phyloP scores from a whole-genome alignment of 805 yeast genomes.

The Zygotorulaspora florentina region DNA sequence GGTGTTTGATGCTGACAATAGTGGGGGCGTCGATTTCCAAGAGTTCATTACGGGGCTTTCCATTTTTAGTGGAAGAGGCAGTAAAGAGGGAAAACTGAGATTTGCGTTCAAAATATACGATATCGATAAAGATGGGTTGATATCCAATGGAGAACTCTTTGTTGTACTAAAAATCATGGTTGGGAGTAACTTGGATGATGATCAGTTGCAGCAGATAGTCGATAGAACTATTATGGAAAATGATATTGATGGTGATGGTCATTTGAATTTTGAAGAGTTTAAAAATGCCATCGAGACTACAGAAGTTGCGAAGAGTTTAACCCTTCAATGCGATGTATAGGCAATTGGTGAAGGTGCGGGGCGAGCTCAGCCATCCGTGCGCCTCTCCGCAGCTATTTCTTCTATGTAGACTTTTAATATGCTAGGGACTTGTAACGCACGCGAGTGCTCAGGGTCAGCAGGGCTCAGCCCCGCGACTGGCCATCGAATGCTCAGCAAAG shows the following conservation, averaged over 20 bases:
- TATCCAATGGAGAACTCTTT: constrained; percentile 92
- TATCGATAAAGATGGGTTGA: constrained; percentile 90
- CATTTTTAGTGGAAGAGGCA: constrained; percentile 81
- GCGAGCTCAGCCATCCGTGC: too few relatives aligned
- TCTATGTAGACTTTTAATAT: not conserved
- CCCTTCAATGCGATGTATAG: constrained; percentile 42
- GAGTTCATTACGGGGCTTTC: constrained; percentile 87
- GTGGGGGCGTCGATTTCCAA: constrained; percentile 91
- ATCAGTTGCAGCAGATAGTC: constrained; percentile 92
- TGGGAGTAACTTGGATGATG: constrained; percentile 80
- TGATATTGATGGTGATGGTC: constrained; percentile 83
- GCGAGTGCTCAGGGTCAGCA: too few relatives aligned
- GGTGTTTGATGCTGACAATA: constrained; percentile 87
- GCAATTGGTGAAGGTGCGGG: not conserved
- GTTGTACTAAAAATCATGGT: constrained; percentile 96
- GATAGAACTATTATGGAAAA: constrained; percentile 94
- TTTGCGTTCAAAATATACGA: constrained; percentile 95
- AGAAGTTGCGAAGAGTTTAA: constrained; percentile 55
- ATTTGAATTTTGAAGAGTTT: constrained; percentile 82
- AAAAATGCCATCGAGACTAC: constrained; percentile 55
- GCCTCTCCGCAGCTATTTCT: too few relatives aligned
- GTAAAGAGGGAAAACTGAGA: constrained; percentile 71
- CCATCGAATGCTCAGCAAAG: too few relatives aligned
- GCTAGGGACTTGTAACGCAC: not conserved
- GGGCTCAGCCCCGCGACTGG: too few relatives aligned